These are phyloP conservation scores for Leptodermis oblonga DNA, from an alignment of 257 asterid genomes.

Conservation along the genomic window DNA sequence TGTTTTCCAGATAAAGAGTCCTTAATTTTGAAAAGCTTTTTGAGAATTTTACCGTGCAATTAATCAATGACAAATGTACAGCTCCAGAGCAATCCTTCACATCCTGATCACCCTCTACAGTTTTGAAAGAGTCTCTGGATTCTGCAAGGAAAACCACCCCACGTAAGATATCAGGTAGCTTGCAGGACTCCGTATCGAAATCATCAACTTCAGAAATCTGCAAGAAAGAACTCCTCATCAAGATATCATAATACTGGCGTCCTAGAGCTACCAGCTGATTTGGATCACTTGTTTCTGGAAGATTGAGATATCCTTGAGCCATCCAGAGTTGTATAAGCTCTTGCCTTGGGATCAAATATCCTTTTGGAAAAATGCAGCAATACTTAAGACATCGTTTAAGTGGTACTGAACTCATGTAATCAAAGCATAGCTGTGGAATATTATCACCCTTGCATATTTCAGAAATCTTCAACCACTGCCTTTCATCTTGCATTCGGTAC, in stretches of 20 bases:
- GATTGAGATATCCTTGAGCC: slow-evolving; percentile 19
- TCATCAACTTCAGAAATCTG: slow-evolving; percentile 18
- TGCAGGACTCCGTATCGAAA: neutral
- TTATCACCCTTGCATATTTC: neutral
- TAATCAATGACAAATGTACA: slow-evolving; percentile 3
- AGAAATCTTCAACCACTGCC: slow-evolving; percentile 16
- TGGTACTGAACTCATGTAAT: slow-evolving; percentile 13
- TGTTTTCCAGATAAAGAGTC: neutral
- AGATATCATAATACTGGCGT: neutral
- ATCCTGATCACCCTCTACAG: neutral
- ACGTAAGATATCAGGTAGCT: slow-evolving; percentile 30
- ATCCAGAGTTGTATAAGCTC: slow-evolving; percentile 31
- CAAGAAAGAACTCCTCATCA: slow-evolving; percentile 17
- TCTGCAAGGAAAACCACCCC: slow-evolving; percentile 11
- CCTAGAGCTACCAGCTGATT: slow-evolving; percentile 7
- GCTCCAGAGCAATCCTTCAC: neutral
- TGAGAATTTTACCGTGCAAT: neutral
- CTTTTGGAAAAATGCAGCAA: slow-evolving; percentile 26
- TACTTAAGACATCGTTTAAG: slow-evolving; percentile 25
- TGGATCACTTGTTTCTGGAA: neutral
- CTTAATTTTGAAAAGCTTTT: neutral
- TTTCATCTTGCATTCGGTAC: neutral
- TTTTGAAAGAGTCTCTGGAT: too few relatives aligned
- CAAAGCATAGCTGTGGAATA: slow-evolving; percentile 18
- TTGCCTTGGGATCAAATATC: slow-evolving; percentile 19